A percentile compares a stretch with the other conserved stretches of the same genome.
These are phyloP conservation scores for Aspergillus quadrilineatus DNA, from an alignment of 2,329 filamentous ascomycete genomes.

Conservation along the genomic window DNA sequence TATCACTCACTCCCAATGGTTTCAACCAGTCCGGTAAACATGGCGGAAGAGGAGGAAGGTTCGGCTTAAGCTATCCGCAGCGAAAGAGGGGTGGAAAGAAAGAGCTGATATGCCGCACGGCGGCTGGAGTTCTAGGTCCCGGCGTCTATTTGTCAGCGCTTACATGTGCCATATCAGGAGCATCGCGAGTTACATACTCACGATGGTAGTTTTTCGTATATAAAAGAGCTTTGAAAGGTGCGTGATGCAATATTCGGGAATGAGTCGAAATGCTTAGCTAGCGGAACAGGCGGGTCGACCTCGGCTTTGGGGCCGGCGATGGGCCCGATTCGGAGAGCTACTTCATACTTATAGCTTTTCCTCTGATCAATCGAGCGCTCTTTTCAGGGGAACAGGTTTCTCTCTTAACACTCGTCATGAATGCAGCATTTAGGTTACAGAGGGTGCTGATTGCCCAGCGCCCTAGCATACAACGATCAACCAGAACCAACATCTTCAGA, in stretches of 20 bases:
- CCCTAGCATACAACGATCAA: slow-evolving; percentile 18
- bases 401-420: slow-evolving; percentile 21
- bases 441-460: slow-evolving; percentile 25
- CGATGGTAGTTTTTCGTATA: background rate
- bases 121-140: background rate
- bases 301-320: slow-evolving; percentile 16
- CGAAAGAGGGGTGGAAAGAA: slow-evolving; percentile 14
- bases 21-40: slow-evolving; percentile 97
- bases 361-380: background rate
- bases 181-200: background rate
- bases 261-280: background rate
- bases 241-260: background rate
- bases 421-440: slow-evolving; percentile 25
- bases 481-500: slow-evolving; percentile 14
- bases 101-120: background rate
- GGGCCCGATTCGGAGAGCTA: slow-evolving; percentile 14
- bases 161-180: background rate
- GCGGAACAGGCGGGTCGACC: slow-evolving; percentile 12
- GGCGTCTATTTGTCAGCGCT: slow-evolving; percentile 2
- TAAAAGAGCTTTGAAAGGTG: background rate
- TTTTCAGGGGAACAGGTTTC: background rate
- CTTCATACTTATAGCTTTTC: slow-evolving; percentile 6
- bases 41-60: slow-evolving; percentile 38
- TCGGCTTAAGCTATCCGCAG: slow-evolving; percentile 12
- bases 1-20: slow-evolving; percentile 75